Conservation (phyloP, 305 asterid genomes). For the Fraxinus ornus region DNA sequence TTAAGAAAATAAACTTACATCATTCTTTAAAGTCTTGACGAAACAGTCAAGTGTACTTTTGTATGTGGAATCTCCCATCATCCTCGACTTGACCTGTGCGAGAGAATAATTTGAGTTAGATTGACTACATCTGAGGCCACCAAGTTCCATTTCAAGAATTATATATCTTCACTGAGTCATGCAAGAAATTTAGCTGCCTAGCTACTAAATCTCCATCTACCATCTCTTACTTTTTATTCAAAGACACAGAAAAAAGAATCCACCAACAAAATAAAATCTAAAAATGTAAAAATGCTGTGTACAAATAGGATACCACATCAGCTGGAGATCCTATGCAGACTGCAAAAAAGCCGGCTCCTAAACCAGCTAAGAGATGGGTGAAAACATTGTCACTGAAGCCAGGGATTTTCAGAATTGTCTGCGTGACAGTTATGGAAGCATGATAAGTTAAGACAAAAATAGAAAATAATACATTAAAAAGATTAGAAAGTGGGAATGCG, state of each 20-base stretch:
- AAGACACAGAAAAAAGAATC: not conserved
- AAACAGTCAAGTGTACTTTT: constrained; percentile 49
- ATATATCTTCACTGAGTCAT: not conserved
- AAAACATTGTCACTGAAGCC: constrained; percentile 48
- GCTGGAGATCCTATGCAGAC: constrained; percentile 56
- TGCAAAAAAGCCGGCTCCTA: constrained; percentile 54
- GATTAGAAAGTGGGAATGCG: not conserved
- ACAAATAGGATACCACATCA: constrained; percentile 39
- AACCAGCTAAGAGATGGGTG: constrained; percentile 46
- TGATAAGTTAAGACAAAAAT: not conserved
- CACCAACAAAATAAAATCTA: not conserved
- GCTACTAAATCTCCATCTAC: not conserved
- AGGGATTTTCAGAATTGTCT: constrained; percentile 47
- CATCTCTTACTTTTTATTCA: not conserved
- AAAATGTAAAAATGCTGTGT: not conserved
- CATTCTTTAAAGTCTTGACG: constrained; percentile 51
- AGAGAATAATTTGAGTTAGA: not conserved
- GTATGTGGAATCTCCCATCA: constrained; percentile 55
- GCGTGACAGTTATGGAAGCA: not conserved
- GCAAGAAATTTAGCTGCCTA: not conserved
- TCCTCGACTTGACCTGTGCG: constrained; percentile 45
- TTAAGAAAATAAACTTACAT: constrained; percentile 21
- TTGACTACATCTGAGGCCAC: not conserved
- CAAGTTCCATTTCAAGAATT: not conserved
- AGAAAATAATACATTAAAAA: no score